Evolutionary conservation across 768 basidiomycete genomes (phyloP).

Genomic region (Chlorophyllum brunneum): DNA sequence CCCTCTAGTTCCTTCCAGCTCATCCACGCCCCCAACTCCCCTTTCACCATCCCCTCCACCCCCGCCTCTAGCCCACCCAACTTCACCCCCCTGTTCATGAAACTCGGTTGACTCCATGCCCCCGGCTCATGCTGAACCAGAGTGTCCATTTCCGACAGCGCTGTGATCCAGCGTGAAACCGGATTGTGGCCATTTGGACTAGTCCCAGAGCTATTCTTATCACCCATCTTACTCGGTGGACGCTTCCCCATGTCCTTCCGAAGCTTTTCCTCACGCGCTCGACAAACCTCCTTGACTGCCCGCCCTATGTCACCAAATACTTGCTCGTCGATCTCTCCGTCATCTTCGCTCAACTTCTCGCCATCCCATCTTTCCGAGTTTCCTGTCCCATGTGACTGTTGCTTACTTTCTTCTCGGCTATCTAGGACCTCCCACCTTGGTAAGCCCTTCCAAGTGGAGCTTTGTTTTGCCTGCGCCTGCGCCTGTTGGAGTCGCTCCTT

Average conservation of each 20-base stretch:
- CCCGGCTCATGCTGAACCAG: constrained; percentile 3
- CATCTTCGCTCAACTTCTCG: background rate
- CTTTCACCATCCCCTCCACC: background rate
- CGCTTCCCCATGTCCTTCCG: constrained; percentile 6
- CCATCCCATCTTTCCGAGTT: background rate
- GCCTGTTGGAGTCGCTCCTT: background rate
- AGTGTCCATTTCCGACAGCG: background rate
- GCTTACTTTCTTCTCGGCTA: background rate
- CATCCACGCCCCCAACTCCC: constrained; percentile 2
- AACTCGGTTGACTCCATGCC: constrained; percentile 6
- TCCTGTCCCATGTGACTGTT: background rate
- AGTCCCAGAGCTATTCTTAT: background rate
- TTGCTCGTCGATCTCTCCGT: background rate
- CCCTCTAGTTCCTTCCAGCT: constrained; percentile 9
- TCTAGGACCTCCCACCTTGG: no score
- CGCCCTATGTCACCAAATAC: background rate
- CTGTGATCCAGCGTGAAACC: constrained; percentile 1
- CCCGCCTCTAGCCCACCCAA: constrained; percentile 1
- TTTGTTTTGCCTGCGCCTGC: background rate
- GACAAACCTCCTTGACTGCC: background rate
- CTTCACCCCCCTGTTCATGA: constrained; percentile 2
- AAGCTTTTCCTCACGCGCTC: background rate
- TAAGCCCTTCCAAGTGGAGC: background rate
- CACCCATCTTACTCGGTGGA: constrained; percentile 8
- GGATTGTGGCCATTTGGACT: background rate